Evolutionary conservation across 2,329 filamentous ascomycete genomes (phyloP).

Genomic region (Davidsoniella neocaledoniae): DNA sequence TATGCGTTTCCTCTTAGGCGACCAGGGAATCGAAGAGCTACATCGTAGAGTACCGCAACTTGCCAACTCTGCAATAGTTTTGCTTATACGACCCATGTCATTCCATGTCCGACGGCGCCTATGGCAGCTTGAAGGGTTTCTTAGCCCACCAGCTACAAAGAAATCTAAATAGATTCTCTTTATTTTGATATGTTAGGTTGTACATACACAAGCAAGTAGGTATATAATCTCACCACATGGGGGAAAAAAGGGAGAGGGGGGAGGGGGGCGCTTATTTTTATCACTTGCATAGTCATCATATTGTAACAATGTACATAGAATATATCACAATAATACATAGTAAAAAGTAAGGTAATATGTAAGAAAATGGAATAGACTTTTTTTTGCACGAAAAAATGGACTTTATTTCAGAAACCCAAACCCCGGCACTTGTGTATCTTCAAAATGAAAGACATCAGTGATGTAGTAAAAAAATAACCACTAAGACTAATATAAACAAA

Average conservation of each 20-base stretch:
- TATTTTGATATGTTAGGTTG: too few relatives aligned
- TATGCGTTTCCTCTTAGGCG: slow-evolving; percentile 32
- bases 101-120: slow-evolving; percentile 31
- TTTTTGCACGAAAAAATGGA: slow-evolving; percentile 3
- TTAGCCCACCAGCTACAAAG: slow-evolving; percentile 15
- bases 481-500: slow-evolving; percentile 2
- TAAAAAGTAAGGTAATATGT: too few relatives aligned
- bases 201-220: too few relatives aligned
- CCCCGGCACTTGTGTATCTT: slow-evolving; percentile 1
- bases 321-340: too few relatives aligned
- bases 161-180: neutral
- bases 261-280: too few relatives aligned
- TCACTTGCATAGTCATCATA: too few relatives aligned
- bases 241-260: too few relatives aligned
- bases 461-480: too few relatives aligned
- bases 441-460: too few relatives aligned
- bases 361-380: neutral
- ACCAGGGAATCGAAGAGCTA: slow-evolving; percentile 26
- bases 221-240: too few relatives aligned
- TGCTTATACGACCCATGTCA: slow-evolving; percentile 26
- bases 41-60: slow-evolving; percentile 21
- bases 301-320: too few relatives aligned
- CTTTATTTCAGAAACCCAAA: slow-evolving; percentile 9
- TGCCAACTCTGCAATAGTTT: slow-evolving; percentile 23
- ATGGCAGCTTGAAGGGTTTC: slow-evolving; percentile 43